Evolutionary conservation across 2,329 filamentous ascomycete genomes (phyloP), one percentile per base, ranked within the genome.

Genomic region (Ascocoryne sarcoides): DNA sequence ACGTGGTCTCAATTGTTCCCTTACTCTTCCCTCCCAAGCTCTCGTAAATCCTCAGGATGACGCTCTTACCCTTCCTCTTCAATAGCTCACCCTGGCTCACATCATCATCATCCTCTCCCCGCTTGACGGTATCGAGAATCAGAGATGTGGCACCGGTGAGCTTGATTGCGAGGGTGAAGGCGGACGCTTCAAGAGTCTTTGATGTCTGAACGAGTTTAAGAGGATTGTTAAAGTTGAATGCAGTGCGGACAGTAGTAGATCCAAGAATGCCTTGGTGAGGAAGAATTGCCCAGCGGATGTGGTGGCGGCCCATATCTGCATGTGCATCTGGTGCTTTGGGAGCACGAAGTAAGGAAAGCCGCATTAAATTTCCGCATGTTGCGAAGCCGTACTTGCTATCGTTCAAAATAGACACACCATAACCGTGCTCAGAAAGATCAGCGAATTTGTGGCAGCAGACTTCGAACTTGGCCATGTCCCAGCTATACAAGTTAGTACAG

Each of bases 381-480:
- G 90, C 90, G 59, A 96, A 96, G 14, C 90, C 90, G 59, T 95
- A 96, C 62, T 95, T 95, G 66, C 80, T 86, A 62, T 96, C 89
- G 58, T 96, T 96, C 44, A 96, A 73, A 47, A 96, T 84, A 2
- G 85, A 90, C 5, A 96, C 87, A 48, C 89, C 89, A 54, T 94
- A 95, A 39, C 81, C 82, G 56, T 84, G 71, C 62, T 95, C 89
- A 0, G 84, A 90, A 18, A 95, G 67, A 62, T 95, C 89, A 9
- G 89, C 89, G 69, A 86, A 95, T 60, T 89, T 90, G 68, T 95
- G 89, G 61, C 84, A 90, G 70, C 88, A 95, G 37, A 95, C 89
- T 66, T 95, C 89, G 54, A 95, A 95, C 57, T 95, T 95, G 57
- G 89, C 89, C 88, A 94, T 94, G 58, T 95, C 88, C 88, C 88